These are phyloP conservation scores for Sambucus nigra DNA, from an alignment of 129 eudicot genomes.

Conservation along the genomic window DNA sequence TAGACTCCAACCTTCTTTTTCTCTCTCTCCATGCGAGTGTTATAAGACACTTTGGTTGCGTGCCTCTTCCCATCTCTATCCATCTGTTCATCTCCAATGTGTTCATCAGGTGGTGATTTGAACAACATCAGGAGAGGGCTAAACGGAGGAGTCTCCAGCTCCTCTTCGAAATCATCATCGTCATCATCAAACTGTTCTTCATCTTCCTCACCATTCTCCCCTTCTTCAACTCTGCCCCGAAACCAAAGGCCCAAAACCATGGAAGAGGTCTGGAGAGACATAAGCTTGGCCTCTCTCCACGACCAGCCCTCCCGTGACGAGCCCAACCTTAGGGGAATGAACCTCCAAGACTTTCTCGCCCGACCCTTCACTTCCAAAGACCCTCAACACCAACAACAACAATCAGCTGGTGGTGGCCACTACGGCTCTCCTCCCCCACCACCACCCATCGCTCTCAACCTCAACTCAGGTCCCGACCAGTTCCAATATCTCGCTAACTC, in stretches of 20 bases:
- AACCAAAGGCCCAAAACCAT: slow-evolving; percentile 22
- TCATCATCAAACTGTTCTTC: slow-evolving; percentile 5
- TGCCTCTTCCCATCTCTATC: slow-evolving; percentile 4
- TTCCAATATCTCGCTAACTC: slow-evolving; percentile 5
- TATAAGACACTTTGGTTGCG: too few species aligned
- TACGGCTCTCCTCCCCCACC: slow-evolving; percentile 15
- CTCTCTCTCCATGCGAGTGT: slow-evolving; percentile 23
- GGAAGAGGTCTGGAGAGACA: slow-evolving; percentile 73
- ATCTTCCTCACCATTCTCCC: slow-evolving; percentile 17
- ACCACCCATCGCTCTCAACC: slow-evolving; percentile 22
- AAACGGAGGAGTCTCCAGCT: background rate
- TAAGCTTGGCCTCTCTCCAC: slow-evolving; percentile 30
- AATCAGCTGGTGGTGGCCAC: slow-evolving; percentile 9
- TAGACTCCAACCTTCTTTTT: slow-evolving; percentile 17
- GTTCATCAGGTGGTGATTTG: slow-evolving; percentile 19
- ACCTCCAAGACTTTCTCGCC: slow-evolving; percentile 54
- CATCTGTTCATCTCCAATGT: slow-evolving; percentile 18
- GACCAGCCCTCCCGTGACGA: slow-evolving; percentile 16
- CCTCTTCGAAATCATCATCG: too few species aligned
- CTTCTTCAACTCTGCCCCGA: slow-evolving; percentile 11
- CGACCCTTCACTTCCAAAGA: slow-evolving; percentile 30
- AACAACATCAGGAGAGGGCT: slow-evolving; percentile 11
- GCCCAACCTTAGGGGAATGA: slow-evolving; percentile 23
- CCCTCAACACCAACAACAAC: background rate
- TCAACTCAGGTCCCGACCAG: slow-evolving; percentile 26